Evolutionary conservation across 345 rosid genomes (phyloP).

Genomic region (Eucalyptus sp.): DNA sequence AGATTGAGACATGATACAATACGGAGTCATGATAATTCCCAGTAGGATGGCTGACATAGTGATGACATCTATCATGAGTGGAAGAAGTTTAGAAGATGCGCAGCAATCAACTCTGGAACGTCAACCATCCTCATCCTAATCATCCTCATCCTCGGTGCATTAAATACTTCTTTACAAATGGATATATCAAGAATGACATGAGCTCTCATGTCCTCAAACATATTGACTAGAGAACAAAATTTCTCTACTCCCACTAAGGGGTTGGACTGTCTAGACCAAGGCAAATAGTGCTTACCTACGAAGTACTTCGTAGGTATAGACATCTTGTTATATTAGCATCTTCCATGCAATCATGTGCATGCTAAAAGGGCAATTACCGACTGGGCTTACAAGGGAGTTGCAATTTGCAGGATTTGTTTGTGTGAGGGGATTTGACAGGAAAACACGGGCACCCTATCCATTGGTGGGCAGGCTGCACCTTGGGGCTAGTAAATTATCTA

Average conservation of each 20-base stretch:
- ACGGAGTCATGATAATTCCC: neutral
- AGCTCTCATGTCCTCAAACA: neutral
- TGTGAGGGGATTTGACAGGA: constrained; percentile 72
- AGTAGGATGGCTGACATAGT: neutral
- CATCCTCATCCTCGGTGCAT: neutral
- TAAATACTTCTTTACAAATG: neutral
- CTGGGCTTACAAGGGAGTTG: neutral
- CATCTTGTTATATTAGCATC: neutral
- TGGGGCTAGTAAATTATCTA: constrained; percentile 58
- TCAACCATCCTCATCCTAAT: neutral
- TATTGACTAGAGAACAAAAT: neutral
- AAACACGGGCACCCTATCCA: constrained; percentile 61
- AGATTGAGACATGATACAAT: neutral
- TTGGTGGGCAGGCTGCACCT: constrained; percentile 70
- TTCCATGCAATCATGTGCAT: neutral
- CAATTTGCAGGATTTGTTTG: constrained; percentile 74
- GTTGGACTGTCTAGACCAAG: neutral
- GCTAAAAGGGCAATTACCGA: neutral
- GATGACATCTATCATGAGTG: neutral
- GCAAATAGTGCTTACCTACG: neutral
- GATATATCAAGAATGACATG: neutral
- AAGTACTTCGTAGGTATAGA: neutral
- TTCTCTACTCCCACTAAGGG: neutral
- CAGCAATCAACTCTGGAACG: neutral
- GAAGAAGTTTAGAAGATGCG: neutral